Base-by-base conservation (phyloP, 2,329 filamentous ascomycete species). In the Zymoseptoria crescenta region DNA sequence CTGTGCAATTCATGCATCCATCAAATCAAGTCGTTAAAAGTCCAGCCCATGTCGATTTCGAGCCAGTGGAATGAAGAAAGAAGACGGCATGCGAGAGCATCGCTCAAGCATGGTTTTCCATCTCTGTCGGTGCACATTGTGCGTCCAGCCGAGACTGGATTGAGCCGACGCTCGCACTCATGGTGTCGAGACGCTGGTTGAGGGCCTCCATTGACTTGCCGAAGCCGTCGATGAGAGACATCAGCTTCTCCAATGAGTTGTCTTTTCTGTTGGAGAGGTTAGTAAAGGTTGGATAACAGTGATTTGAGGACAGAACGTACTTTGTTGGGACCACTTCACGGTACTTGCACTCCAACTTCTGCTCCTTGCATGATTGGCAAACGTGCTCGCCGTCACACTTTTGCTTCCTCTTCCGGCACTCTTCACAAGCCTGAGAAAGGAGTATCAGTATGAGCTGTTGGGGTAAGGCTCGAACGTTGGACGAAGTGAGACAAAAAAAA, bases 331-430 rank as follows among this genome's bases (percentile, higher is more conserved):
- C 56, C 5, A 66, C 63, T 41, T 66, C 64, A 19, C 64, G 59
- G n/a, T 66, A 66, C 20, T 62, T 62, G 60, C 64, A 66, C 19
- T 64, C 61, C 13, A 66, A 57, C 30, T 66, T 66, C 51, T 64
- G 62, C 53, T 66, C 64, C 58, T 65, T 64, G 50, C 64, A 66
- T 6, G 62, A 63, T 54, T 66, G 64, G 56, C 64, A 66, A 10
- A 62, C 59, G 9, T 50, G 56, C 49, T 62, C 63, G 30, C 64
- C 64, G 41, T 66, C 64, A 49, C 64, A 66, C 49, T 66, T 66
- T 49, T 64, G 63, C 48, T 66, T 66, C 30, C 63, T 55, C 54
- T 66, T 66, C 21, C 64, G 58, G 55, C 64, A 66, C 48, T 66
- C 63, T 58, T 66, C 64, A 52, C 64, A 66, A n/a, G 64, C 64